Conservation (phyloP, 2,329 filamentous ascomycete species). For the Clonostachys chloroleuca region DNA sequence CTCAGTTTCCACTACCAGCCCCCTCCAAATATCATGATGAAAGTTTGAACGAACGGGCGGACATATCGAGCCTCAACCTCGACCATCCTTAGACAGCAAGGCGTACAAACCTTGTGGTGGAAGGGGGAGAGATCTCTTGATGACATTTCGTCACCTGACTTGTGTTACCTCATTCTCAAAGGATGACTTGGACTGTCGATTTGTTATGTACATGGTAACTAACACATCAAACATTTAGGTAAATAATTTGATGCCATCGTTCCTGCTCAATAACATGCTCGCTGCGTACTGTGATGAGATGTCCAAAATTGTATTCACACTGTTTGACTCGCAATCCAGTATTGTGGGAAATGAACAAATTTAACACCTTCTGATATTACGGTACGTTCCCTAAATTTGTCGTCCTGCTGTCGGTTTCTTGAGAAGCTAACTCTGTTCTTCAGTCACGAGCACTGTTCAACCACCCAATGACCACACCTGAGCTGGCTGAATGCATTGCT, state of each 20-base stretch:
- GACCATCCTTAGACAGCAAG: slow-evolving; percentile 45
- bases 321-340: slow-evolving; percentile 45
- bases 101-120: slow-evolving; percentile 59
- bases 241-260: too few species aligned
- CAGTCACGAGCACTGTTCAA: too few species aligned
- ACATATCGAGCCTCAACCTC: slow-evolving; percentile 54
- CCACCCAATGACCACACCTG: too few species aligned
- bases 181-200: too few species aligned
- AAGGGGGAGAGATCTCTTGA: slow-evolving; percentile 50
- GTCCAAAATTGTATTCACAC: slow-evolving; percentile 53
- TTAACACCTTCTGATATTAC: slow-evolving; percentile 44
- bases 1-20: slow-evolving; percentile 1
- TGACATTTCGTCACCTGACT: slow-evolving; percentile 65
- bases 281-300: slow-evolving; percentile 28
- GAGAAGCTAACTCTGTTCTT: too few species aligned
- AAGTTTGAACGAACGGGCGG: slow-evolving; percentile 67
- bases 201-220: too few species aligned
- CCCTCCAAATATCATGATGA: slow-evolving; percentile 45
- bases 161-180: slow-evolving; percentile 19
- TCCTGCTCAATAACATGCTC: too few species aligned
- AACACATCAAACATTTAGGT: too few species aligned
- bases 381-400: too few species aligned
- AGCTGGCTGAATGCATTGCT: too few species aligned
- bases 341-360: slow-evolving; percentile 47
- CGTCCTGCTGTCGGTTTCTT: too few species aligned